Evolutionary conservation across 768 basidiomycete genomes (phyloP).

Genomic region (Fomitopsis pulvina): DNA sequence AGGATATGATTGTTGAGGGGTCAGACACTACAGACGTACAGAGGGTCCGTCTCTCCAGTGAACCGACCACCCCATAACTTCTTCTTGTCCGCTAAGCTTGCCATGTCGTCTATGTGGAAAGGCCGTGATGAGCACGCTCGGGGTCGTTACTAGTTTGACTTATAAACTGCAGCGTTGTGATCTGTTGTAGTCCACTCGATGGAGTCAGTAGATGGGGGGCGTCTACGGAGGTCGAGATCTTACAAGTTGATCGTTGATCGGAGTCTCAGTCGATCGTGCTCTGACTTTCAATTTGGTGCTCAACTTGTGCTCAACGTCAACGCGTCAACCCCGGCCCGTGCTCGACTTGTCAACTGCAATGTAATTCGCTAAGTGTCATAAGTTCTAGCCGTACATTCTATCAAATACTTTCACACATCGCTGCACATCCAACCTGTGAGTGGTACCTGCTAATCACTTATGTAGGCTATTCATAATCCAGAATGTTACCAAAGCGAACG

Average conservation of each 20-base stretch:
- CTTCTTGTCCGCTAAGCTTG: conserved; percentile 21
- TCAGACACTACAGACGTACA: conserved; percentile 42
- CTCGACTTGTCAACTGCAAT: no score
- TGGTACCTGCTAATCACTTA: neutral
- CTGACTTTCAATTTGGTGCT: neutral
- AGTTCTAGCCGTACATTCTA: neutral
- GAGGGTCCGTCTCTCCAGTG: conserved; percentile 82
- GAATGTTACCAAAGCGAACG: conserved; percentile 51
- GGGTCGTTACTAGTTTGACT: neutral
- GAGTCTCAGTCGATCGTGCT: neutral
- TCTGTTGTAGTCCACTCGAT: no score
- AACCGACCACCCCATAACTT: conserved; percentile 45
- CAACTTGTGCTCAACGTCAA: neutral
- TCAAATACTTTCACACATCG: neutral
- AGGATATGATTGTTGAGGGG: neutral
- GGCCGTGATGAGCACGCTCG: neutral
- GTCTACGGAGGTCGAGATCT: neutral
- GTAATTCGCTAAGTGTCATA: no score
- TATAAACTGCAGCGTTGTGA: neutral
- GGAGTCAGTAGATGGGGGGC: no score
- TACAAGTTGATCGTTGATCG: neutral
- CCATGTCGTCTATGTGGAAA: conserved; percentile 9
- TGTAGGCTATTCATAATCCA: conserved; percentile 55
- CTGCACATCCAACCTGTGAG: neutral
- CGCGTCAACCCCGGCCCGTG: no score